Evolutionary conservation across 2,329 filamentous ascomycete species (phyloP), one percentile per base, ranked within the genome.

Genomic region (Diaporthe vexans): DNA sequence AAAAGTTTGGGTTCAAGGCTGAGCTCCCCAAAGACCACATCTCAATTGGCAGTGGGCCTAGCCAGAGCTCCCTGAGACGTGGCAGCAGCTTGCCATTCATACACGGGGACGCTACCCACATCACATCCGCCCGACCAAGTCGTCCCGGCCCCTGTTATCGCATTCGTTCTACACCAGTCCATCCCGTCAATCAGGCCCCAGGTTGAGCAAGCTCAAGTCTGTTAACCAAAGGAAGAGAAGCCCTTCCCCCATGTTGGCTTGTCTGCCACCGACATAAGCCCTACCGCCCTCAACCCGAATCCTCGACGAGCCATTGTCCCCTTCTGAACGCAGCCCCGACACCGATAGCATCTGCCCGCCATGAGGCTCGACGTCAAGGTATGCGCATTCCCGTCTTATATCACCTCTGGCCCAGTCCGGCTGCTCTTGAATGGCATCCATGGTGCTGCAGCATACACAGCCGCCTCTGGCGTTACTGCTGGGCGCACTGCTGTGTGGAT

Each of bases 291-390:
- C 43, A 65, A 46, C 58, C 40, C 48, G 46, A 70, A 40, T 24
- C 33, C 33, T 59, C 72, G 10, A 72, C 52, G 21, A 56, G 56
- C 58, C n/a, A 71, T 67, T 71, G 48, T n/a, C 52, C 48, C 21
- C 43, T 43, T 51, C 40, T 15, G 29, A 58, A 40, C 19, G 35
- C 26, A 67, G 17, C 48, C 26, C 46, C 65, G 29, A 37, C 19
- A 74, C 37, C 40, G 24, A 65, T 24, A 73, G 57, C 67, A 71
- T 29, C 43, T 73, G 68, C 71, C 71, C 78, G 80, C 76, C 48
- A 81, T 81, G 80, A 78, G 78, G 77, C 74, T 81, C 73, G 76
- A 77, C 61, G 76, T 77, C 46, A 77, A 77, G 76, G 76, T 77
- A 56, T n/a, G 71, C 58, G 43, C 29, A 48, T 54, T 46, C 17